Conservation (phyloP, 495 filamentous ascomycete genomes). For the Penicillium cinerascens region DNA sequence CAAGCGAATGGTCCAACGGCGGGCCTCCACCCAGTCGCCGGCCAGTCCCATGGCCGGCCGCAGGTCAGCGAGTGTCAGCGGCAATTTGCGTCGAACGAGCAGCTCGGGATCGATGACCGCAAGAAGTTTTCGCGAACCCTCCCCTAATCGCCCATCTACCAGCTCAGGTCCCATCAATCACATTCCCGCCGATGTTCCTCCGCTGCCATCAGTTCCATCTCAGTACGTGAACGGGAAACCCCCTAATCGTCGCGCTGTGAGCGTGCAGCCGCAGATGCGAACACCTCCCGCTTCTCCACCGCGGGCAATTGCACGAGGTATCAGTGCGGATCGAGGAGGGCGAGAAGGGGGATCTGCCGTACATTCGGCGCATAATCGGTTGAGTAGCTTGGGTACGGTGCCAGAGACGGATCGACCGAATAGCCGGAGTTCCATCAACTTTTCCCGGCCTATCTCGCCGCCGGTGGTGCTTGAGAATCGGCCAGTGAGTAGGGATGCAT, state of each 20-base stretch:
- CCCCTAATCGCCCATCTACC: conserved; percentile 53
- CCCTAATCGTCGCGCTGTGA: conserved; percentile 46
- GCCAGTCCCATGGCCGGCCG: conserved; percentile 45
- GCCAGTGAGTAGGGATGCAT: conserved; percentile 10
- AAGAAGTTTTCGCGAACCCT: conserved; percentile 72
- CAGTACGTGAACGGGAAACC: conserved; percentile 32
- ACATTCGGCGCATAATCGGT: conserved; percentile 15
- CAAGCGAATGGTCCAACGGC: conserved; percentile 74
- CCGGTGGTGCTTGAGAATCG: conserved; percentile 19
- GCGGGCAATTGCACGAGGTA: conserved; percentile 33
- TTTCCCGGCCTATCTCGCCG: conserved; percentile 57
- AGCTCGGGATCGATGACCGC: conserved; percentile 83
- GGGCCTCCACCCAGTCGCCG: conserved; percentile 64
- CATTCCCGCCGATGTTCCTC: conserved; percentile 52
- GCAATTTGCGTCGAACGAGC: conserved; percentile 54
- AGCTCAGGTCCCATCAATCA: conserved; percentile 29
- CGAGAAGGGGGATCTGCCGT: conserved; percentile 17
- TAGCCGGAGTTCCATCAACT: conserved; percentile 73
- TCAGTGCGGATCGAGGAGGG: conserved; percentile 43
- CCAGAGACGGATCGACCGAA: conserved; percentile 52
- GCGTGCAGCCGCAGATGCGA: conserved; percentile 51
- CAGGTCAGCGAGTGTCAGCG: conserved; percentile 35
- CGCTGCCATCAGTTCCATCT: conserved; percentile 68
- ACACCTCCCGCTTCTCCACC: conserved; percentile 46
- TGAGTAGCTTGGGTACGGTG: conserved; percentile 33